phyloP scores from a whole-genome alignment of 306 rosid genomes.

The Sicyos edulis region DNA sequence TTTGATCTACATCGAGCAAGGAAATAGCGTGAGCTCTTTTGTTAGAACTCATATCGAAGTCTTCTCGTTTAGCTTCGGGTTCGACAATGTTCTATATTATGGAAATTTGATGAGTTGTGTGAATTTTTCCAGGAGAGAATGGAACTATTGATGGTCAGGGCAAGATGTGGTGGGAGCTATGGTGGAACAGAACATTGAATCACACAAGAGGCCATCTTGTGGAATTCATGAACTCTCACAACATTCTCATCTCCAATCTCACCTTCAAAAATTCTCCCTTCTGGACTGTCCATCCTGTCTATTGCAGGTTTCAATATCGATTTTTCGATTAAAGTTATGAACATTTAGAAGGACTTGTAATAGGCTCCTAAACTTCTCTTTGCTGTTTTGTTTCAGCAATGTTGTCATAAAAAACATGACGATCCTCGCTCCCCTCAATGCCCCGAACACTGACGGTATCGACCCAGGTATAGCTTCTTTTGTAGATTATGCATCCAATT shows the following conservation, averaged over 20 bases:
- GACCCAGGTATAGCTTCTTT: conserved; percentile 63
- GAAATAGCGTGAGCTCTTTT: too few species aligned
- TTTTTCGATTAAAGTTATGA: neutral
- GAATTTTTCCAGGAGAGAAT: conserved; percentile 56
- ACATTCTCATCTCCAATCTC: conserved; percentile 76
- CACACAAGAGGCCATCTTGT: conserved; percentile 93
- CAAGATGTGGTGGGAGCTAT: conserved; percentile 93
- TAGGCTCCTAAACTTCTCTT: neutral
- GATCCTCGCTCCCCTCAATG: conserved; percentile 87
- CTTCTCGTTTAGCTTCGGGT: neutral
- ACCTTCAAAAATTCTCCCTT: conserved; percentile 86
- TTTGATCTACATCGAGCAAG: too few species aligned
- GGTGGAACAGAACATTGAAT: conserved; percentile 91
- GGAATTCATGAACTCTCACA: conserved; percentile 69
- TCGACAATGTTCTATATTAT: neutral
- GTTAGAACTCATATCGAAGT: too few species aligned
- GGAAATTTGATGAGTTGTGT: neutral
- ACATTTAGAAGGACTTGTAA: neutral
- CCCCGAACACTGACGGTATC: conserved; percentile 92
- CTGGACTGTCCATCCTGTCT: conserved; percentile 97
- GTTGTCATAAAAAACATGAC: conserved; percentile 91
- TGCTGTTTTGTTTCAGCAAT: conserved; percentile 50
- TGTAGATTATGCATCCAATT: neutral
- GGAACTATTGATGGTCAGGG: conserved; percentile 94
- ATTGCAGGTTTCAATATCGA: conserved; percentile 54